phyloP scores from a whole-genome alignment of 2,329 filamentous ascomycete genomes.

The Pseudomassariella vexata region DNA sequence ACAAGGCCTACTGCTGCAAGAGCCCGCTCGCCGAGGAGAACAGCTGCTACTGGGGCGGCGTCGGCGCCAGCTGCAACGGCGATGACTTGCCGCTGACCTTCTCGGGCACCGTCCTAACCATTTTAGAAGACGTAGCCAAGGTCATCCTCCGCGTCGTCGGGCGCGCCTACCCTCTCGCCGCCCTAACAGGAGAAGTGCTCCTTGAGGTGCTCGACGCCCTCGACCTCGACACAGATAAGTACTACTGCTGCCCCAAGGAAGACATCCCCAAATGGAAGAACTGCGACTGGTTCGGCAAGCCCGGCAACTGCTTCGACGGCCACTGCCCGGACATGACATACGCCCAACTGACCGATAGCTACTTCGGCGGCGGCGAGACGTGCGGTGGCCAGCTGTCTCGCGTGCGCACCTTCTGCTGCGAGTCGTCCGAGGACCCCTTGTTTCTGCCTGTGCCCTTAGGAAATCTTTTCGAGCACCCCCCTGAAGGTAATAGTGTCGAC shows the following conservation, averaged over 20 bases:
- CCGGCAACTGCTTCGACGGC: slow-evolving; percentile 25
- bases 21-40: slow-evolving; percentile 14
- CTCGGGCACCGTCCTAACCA: slow-evolving; percentile 14
- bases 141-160: slow-evolving; percentile 9
- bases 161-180: slow-evolving; percentile 4
- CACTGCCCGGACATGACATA: slow-evolving; percentile 20
- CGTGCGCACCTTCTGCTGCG: slow-evolving; percentile 26
- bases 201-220: slow-evolving; percentile 9
- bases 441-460: slow-evolving; percentile 30
- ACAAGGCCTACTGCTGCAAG: slow-evolving; percentile 24
- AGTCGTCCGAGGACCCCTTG: slow-evolving; percentile 18
- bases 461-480: slow-evolving; percentile 28
- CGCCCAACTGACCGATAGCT: slow-evolving; percentile 20
- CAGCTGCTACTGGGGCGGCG: slow-evolving; percentile 17
- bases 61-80: slow-evolving; percentile 13
- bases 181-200: slow-evolving; percentile 8
- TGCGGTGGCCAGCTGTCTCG: slow-evolving; percentile 14
- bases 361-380: slow-evolving; percentile 19
- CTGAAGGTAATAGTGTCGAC: slow-evolving; percentile 20
- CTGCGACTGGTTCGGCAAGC: slow-evolving; percentile 29
- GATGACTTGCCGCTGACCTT: slow-evolving; percentile 17
- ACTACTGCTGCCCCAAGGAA: slow-evolving; percentile 21
- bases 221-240: slow-evolving; percentile 14
- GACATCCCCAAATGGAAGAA: slow-evolving; percentile 22
- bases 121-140: slow-evolving; percentile 11